Evolutionary conservation across 306 rosid genomes (phyloP).

Genomic region (Vigna trinervia): DNA sequence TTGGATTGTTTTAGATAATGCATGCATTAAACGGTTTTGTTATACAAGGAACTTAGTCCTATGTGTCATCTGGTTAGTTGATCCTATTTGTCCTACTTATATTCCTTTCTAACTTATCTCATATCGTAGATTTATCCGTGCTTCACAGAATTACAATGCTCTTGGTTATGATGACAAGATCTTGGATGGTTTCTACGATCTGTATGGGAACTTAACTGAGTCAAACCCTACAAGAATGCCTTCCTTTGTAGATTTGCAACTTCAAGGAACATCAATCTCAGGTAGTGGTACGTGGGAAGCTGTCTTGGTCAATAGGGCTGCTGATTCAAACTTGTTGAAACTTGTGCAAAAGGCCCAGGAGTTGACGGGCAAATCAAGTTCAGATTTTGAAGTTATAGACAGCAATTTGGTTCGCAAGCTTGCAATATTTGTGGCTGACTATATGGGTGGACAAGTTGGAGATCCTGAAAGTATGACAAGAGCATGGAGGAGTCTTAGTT

Average conservation of each 20-base stretch:
- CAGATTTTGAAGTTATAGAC: conserved; percentile 59
- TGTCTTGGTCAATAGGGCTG: conserved; percentile 82
- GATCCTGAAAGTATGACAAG: conserved; percentile 77
- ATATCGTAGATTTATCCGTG: conserved; percentile 89
- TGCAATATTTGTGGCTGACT: conserved; percentile 85
- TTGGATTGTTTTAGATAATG: conserved; percentile 34
- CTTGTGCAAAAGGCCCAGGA: conserved; percentile 81
- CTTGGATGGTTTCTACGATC: conserved; percentile 96
- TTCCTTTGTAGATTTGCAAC: conserved; percentile 90
- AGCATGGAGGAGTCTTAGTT: conserved; percentile 81
- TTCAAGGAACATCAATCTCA: conserved; percentile 82
- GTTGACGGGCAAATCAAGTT: conserved; percentile 63
- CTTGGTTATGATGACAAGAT: conserved; percentile 96
- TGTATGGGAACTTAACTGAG: conserved; percentile 73
- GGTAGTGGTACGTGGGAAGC: conserved; percentile 91
- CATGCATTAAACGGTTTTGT: conserved; percentile 5
- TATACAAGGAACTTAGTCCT: conserved; percentile 38
- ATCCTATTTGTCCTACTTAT: conserved; percentile 48
- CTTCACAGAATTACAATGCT: conserved; percentile 97
- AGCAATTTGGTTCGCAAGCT: conserved; percentile 70
- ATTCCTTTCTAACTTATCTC: conserved; percentile 77
- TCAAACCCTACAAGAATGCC: conserved; percentile 82
- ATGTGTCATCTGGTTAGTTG: conserved; percentile 42
- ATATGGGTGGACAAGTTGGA: conserved; percentile 94
- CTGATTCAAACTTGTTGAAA: conserved; percentile 83